Percentiles rank a stretch among this genome's conserved stretches.
Conservation (phyloP, 2,329 filamentous ascomycete species). For the Fusarium transvaalense region DNA sequence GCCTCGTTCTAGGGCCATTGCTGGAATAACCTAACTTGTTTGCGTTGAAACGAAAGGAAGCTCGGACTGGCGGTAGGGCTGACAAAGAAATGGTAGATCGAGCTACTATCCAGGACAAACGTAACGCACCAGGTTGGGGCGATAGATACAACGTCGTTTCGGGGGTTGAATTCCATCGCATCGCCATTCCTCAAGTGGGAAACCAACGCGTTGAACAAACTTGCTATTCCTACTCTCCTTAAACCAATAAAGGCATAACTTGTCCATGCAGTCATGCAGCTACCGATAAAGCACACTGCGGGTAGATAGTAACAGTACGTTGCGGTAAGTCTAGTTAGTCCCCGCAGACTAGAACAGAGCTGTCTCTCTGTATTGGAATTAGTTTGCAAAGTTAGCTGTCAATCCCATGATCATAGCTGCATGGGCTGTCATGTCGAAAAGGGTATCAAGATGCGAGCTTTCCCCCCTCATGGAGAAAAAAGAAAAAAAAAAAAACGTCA, state of each 20-base stretch:
- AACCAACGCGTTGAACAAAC: constrained; percentile 1
- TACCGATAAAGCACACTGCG: constrained; percentile 37
- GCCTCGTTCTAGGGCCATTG: constrained; percentile 33
- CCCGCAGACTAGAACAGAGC: not conserved
- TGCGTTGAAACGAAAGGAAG: not conserved
- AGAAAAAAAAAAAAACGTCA: constrained; percentile 25
- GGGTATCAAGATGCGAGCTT: constrained; percentile 43
- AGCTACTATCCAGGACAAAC: not conserved
- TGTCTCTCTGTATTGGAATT: not conserved
- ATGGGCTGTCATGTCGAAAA: constrained; percentile 25
- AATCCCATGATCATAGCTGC: constrained; percentile 14
- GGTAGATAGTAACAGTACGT: constrained; percentile 23
- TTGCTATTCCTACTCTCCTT: constrained; percentile 2
- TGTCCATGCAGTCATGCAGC: constrained; percentile 39
- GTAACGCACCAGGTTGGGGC: not conserved
- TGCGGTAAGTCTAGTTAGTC: not conserved
- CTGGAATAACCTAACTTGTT: constrained; percentile 22
- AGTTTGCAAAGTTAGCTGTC: not conserved
- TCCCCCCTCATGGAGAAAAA: not conserved
- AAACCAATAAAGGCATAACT: constrained; percentile 15
- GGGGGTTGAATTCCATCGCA: not conserved
- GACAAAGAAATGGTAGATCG: constrained; percentile 10
- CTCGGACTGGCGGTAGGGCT: constrained; percentile 30
- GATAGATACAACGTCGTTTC: not conserved
- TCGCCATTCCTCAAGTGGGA: not conserved